These are phyloP conservation scores for Aspergillus caelatus DNA, from an alignment of 2,329 filamentous ascomycete genomes.

Conservation along the genomic window DNA sequence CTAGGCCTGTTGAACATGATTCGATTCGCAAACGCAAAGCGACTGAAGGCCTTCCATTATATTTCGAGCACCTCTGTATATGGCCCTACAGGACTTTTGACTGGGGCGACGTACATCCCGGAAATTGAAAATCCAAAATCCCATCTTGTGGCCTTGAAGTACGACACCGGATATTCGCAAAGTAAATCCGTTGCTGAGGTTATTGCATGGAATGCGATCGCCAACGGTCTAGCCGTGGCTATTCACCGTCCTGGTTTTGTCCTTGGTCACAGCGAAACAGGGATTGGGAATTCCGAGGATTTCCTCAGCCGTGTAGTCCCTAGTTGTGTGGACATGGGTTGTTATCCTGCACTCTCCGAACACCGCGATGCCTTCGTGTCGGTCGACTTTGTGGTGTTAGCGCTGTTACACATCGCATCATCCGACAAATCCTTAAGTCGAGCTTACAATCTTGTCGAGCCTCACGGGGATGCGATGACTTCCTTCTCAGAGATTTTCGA, in stretches of 20 bases:
- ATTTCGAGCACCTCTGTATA: constrained; percentile 13
- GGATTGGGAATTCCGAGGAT: constrained; percentile 12
- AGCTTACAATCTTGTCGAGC: constrained; percentile 16
- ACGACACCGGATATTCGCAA: constrained; percentile 16
- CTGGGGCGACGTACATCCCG: not conserved
- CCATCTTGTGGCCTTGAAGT: not conserved
- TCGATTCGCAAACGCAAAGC: constrained; percentile 7
- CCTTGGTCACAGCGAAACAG: constrained; percentile 16
- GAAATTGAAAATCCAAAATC: constrained; percentile 10
- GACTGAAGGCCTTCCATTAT: constrained; percentile 17
- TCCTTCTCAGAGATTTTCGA: not conserved
- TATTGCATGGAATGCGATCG: constrained; percentile 18
- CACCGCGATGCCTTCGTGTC: constrained; percentile 11
- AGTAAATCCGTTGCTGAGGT: constrained; percentile 20
- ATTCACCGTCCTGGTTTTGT: constrained; percentile 20
- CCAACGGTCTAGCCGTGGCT: constrained; percentile 15
- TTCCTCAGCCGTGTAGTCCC: constrained; percentile 12
- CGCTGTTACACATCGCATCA: constrained; percentile 13
- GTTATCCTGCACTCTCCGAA: constrained; percentile 7
- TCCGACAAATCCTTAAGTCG: constrained; percentile 4
- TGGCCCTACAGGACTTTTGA: constrained; percentile 9
- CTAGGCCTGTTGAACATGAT: constrained; percentile 7
- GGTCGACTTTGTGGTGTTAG: constrained; percentile 14
- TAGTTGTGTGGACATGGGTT: constrained; percentile 12
- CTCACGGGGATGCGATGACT: not conserved